These are phyloP conservation scores for Lycium ferocissimum DNA, from an alignment of 257 asterid genomes.

Conservation along the genomic window DNA sequence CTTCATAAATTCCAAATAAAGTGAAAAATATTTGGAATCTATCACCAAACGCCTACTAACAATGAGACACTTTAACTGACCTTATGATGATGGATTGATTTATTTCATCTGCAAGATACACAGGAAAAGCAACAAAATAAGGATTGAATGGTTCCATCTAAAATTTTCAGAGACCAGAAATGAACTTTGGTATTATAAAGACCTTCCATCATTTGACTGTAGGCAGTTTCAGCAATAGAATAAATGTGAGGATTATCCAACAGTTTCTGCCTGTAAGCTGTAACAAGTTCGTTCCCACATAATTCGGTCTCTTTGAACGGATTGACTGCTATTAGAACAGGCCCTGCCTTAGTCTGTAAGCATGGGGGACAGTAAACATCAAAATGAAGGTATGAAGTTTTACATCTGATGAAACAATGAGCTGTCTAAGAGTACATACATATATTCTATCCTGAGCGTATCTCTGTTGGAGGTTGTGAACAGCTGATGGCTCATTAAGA, in stretches of 20 bases:
- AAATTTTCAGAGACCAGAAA: slow-evolving; percentile 23
- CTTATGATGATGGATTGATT: slow-evolving; percentile 95
- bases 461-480: slow-evolving; percentile 79
- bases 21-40: too few relatives aligned
- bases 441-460: slow-evolving; percentile 73
- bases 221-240: slow-evolving; percentile 76
- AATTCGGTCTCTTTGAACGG: slow-evolving; percentile 82
- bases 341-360: slow-evolving; percentile 89
- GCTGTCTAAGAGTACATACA: slow-evolving; percentile 51
- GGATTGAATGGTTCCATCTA: slow-evolving; percentile 19
- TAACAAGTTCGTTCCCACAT: slow-evolving; percentile 65
- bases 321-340: slow-evolving; percentile 83
- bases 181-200: slow-evolving; percentile 34
- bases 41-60: neutral
- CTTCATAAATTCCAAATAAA: too few relatives aligned
- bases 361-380: slow-evolving; percentile 30
- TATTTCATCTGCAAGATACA: slow-evolving; percentile 65
- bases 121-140: slow-evolving; percentile 30
- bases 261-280: slow-evolving; percentile 72
- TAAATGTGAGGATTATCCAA: slow-evolving; percentile 90
- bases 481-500: slow-evolving; percentile 92
- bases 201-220: slow-evolving; percentile 85
- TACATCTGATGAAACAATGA: slow-evolving; percentile 12
- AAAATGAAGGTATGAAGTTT: neutral
- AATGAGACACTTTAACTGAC: slow-evolving; percentile 49